Percentiles rank a stretch among this genome's conserved stretches.
Evolutionary conservation across 345 rosid species (phyloP).

Genomic region (Raphanus sativus): DNA sequence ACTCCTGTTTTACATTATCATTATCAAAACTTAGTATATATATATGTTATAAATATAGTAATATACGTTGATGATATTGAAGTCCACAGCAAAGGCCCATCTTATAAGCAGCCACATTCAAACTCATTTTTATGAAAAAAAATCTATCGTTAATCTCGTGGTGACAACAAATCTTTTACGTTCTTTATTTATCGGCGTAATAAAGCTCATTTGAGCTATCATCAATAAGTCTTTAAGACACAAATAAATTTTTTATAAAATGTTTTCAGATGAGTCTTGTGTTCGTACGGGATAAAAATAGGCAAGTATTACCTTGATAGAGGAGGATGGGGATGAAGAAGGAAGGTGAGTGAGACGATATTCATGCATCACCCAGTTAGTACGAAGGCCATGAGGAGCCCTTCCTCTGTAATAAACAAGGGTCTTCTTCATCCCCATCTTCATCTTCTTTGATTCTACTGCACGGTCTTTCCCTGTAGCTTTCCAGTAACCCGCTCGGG

Average conservation of each 20-base stretch:
- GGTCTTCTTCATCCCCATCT: conserved; percentile 79
- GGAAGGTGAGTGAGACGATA: conserved; percentile 53
- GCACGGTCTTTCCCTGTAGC: conserved; percentile 72
- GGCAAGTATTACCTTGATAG: conserved; percentile 16
- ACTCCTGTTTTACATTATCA: conserved; percentile 46
- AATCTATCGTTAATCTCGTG: too few species aligned
- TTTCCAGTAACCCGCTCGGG: conserved; percentile 73
- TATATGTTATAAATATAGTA: not conserved
- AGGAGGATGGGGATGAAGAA: conserved; percentile 35
- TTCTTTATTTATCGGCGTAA: too few species aligned
- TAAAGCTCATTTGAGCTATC: too few species aligned
- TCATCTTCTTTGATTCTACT: conserved; percentile 49
- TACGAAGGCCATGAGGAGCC: conserved; percentile 65
- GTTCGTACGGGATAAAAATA: not conserved
- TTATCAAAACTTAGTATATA: not conserved
- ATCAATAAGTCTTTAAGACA: too few species aligned
- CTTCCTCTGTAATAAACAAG: conserved; percentile 73
- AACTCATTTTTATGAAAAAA: too few species aligned
- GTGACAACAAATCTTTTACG: too few species aligned
- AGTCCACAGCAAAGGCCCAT: too few species aligned
- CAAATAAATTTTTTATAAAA: too few species aligned
- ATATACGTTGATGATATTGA: not conserved
- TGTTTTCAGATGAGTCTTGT: not conserved
- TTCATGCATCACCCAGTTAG: conserved; percentile 84
- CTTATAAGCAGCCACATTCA: too few species aligned